Evolutionary conservation across 768 basidiomycete genomes (phyloP), one percentile per base, ranked within the genome.

Genomic region (Naganishia randhawae): DNA sequence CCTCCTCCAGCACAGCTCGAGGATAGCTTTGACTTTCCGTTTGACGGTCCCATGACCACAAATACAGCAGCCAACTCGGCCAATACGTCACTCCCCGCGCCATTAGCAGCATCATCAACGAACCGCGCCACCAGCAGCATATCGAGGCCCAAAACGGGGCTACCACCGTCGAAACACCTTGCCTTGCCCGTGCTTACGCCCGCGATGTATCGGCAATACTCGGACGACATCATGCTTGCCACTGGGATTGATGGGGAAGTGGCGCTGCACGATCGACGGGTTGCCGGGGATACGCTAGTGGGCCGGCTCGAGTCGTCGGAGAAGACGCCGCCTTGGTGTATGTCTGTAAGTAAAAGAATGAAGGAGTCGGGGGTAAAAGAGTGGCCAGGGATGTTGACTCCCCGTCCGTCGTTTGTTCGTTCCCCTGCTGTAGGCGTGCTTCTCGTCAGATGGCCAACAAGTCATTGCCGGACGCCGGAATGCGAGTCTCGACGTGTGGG

Each of bases 311-410:
- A 89, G 86, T 87, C 91, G 83, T 88, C 87, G 74, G 93, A 94
- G 71, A 92, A 90, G 80, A 91, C 90, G 25, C 92, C 92, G 33
- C 92, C 91, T 13, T 97, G 93, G 92, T 96, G 92, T 80, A 85
- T 95, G 74, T 93, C 93, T 71, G 95, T 97, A 80, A 75, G 86
- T 79, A n/a, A n/a, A n/a, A n/a, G n/a, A n/a, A n/a, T n/a, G n/a
- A n/a, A n/a, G n/a, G n/a, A n/a, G n/a, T n/a, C n/a, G n/a, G n/a
- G n/a, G n/a, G n/a, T n/a, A n/a, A n/a, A n/a, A n/a, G n/a, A n/a
- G n/a, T n/a, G n/a, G n/a, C n/a, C n/a, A n/a, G n/a, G n/a, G n/a
- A n/a, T n/a, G n/a, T n/a, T n/a, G n/a, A n/a, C n/a, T n/a, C n/a
- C n/a, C n/a, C n/a, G n/a, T n/a, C n/a, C n/a, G 1, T 41, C 55